These are phyloP conservation scores for Atkinsonella hypoxylon DNA, from an alignment of 2,329 filamentous ascomycete genomes.

Conservation along the genomic window DNA sequence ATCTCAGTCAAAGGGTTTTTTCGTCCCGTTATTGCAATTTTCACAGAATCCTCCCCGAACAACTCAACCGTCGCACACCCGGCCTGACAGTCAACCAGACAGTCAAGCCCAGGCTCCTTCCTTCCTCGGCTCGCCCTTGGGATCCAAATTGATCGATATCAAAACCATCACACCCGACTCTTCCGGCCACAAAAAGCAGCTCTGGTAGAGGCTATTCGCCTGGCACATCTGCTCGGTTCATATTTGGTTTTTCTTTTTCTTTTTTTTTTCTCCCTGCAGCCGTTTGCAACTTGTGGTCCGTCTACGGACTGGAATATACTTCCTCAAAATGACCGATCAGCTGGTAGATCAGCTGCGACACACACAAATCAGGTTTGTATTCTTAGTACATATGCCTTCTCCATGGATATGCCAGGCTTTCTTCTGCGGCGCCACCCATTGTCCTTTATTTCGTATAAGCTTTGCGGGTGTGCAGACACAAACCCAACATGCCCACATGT, in stretches of 20 bases:
- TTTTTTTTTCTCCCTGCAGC: background rate
- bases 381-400: background rate
- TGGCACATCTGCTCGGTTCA: slow-evolving; percentile 14
- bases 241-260: background rate
- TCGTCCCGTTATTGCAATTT: slow-evolving; percentile 2
- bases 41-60: slow-evolving; percentile 1
- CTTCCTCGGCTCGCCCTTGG: background rate
- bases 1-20: background rate
- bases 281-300: slow-evolving; percentile 12
- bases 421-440: background rate
- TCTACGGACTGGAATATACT: slow-evolving; percentile 16
- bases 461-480: no score
- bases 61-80: background rate
- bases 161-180: background rate
- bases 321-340: slow-evolving; percentile 30
- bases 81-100: background rate
- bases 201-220: background rate
- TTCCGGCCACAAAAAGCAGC: background rate
- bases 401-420: background rate
- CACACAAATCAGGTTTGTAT: slow-evolving; percentile 28
- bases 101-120: slow-evolving; percentile 1
- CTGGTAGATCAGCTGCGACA: slow-evolving; percentile 32
- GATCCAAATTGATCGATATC: background rate
- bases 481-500: background rate
- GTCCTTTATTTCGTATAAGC: background rate